These are phyloP conservation scores for Diospyros lotus DNA, from an alignment of 148 eudicot species.

Conservation along the genomic window DNA sequence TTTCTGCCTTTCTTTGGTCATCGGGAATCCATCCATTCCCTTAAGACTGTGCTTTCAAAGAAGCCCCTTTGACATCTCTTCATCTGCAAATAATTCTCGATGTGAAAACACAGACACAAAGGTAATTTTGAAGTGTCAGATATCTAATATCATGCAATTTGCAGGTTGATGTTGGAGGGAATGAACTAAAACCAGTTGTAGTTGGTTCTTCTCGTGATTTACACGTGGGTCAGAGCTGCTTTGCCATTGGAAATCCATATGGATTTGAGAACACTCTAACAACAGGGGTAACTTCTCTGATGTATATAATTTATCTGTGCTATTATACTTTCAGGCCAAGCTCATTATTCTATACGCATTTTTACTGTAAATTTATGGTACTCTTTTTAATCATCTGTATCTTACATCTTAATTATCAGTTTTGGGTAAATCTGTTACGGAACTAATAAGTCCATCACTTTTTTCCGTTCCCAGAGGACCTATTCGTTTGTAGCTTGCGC, in stretches of 20 bases:
- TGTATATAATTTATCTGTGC: background rate
- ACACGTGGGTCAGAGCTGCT: conserved; percentile 89
- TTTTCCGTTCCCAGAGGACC: background rate
- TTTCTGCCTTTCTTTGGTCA: no score
- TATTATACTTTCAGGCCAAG: background rate
- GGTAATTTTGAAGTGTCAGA: background rate
- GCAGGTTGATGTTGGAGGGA: conserved; percentile 71
- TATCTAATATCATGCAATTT: background rate
- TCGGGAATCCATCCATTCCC: no score
- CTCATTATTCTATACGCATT: background rate
- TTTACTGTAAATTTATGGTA: background rate
- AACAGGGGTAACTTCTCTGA: conserved; percentile 66
- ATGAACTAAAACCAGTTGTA: conserved; percentile 59
- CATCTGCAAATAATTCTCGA: no score
- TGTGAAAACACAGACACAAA: no score
- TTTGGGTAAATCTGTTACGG: background rate
- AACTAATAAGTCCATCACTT: background rate
- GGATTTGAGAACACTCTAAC: conserved; percentile 90
- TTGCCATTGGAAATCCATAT: conserved; percentile 93
- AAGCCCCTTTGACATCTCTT: no score
- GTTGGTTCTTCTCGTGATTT: conserved; percentile 61
- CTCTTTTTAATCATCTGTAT: background rate
- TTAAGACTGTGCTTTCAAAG: no score
- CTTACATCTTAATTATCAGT: background rate
- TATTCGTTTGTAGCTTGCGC: background rate